Evolutionary conservation across 2,329 filamentous ascomycete species (phyloP).

Genomic region (Alternaria arbusti): DNA sequence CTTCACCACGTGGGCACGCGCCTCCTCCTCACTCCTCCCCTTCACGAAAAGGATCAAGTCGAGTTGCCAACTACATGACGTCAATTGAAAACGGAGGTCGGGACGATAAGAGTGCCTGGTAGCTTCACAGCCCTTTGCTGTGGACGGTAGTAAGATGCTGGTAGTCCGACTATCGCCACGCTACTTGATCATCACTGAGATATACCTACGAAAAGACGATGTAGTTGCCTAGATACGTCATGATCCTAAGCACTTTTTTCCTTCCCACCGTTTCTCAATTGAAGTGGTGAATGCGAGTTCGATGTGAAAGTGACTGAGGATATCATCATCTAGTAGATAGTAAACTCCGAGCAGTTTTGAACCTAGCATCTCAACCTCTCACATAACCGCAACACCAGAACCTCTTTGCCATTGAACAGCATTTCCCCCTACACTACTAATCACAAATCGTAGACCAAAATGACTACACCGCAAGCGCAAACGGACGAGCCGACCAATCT

Average conservation of each 20-base stretch:
- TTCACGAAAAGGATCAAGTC: background rate
- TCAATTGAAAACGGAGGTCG: background rate
- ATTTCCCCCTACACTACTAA: background rate
- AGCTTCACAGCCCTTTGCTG: background rate
- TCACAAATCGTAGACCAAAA: background rate
- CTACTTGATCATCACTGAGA: too few species aligned
- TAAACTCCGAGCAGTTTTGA: background rate
- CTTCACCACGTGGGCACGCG: background rate
- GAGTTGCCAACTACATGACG: background rate
- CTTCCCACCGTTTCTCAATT: background rate
- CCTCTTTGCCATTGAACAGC: background rate
- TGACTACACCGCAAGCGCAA: background rate
- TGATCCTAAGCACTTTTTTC: background rate
- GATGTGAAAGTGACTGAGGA: background rate
- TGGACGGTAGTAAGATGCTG: background rate
- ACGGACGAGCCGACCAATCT: background rate
- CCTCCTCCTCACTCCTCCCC: background rate
- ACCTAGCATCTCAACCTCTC: background rate
- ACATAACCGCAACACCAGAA: background rate
- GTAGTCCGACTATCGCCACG: background rate
- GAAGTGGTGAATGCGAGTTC: background rate
- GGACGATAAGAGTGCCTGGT: background rate
- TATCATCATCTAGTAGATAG: background rate
- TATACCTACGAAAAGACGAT: fast-evolving
- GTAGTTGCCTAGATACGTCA: background rate